Evolutionary conservation across 1,139 yeast species (phyloP).

Genomic region (Magnusiomyces magnusii): DNA sequence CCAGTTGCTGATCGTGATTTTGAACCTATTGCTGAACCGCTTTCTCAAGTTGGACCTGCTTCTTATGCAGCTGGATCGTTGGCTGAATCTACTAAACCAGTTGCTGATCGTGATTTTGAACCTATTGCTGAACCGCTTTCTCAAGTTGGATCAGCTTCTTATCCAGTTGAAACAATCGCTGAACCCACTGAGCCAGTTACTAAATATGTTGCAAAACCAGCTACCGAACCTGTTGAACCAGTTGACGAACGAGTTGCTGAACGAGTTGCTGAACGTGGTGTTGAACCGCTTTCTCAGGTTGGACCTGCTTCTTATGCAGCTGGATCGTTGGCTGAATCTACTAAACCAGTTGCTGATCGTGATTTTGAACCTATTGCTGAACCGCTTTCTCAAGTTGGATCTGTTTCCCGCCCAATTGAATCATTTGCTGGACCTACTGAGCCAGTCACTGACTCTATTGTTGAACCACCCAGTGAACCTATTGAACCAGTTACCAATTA

Average conservation of each 20-base stretch:
- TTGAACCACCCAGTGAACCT: background rate
- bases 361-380: background rate
- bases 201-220: background rate
- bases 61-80: background rate
- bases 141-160: background rate
- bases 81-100: background rate
- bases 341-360: background rate
- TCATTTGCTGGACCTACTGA: background rate
- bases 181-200: background rate
- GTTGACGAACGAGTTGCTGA: background rate
- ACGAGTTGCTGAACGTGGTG: background rate
- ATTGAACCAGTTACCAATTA: background rate
- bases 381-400: background rate
- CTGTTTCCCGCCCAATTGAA: too few relatives aligned
- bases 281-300: background rate
- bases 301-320: background rate
- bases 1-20: slow-evolving; percentile 45
- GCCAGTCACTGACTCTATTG: background rate
- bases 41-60: background rate
- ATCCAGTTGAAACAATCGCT: too few relatives aligned
- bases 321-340: background rate
- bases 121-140: background rate
- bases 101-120: background rate
- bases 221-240: background rate
- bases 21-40: background rate